Base-by-base conservation (phyloP, 768 basidiomycete species). In the Russula ochroleuca region DNA sequence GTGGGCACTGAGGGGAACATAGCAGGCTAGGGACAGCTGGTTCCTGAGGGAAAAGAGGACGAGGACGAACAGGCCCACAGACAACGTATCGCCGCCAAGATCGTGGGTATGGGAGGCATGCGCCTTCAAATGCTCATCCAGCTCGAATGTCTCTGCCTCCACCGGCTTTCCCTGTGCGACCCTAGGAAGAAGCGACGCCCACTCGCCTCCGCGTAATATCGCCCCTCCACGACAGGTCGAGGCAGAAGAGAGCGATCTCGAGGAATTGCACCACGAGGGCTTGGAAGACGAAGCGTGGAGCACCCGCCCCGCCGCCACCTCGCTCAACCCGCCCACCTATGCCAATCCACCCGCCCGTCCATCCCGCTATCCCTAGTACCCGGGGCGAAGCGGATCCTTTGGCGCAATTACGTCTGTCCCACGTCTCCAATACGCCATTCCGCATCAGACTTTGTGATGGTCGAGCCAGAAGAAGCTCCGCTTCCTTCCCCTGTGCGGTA, bases 41-140 rank as follows among this genome's bases (percentile, higher is more conserved):
- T 25, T 14, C 69, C 69, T 13, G 70, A 71, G 49, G 73, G 73
- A 10, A 62, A 69, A 1, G 71, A 71, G 2, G 28, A 28, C 51
- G 85, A 85, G 56, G 87, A 84, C 62, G 89, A 85, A 72, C 76
- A 74, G 40, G 87, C 80, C 25, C 73, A 84, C 41, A 76, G 79
- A 65, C 75, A 77, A 53, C 78, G 82, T 19, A 85, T 85, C 47
- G 72, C 83, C 14, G 79, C 83, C 37, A 75, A 81, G 64, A 69
- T 86, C 41, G 80, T 79, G 8, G 81, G 79, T 7, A 80, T 81
- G 74, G 85, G 85, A 8, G 83, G 83, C 0, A 77, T 84, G 73
- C 79, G 83, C 2, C 74, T 85, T 45, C 83, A 83, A 4, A 83
- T 85, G 80, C 67, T 83, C 67, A 40, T 62, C 71, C 56, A 11